Evolutionary conservation across 345 rosid species (phyloP), one percentile per base, ranked within the genome.

Genomic region (Diplotaxis tenuifolia): DNA sequence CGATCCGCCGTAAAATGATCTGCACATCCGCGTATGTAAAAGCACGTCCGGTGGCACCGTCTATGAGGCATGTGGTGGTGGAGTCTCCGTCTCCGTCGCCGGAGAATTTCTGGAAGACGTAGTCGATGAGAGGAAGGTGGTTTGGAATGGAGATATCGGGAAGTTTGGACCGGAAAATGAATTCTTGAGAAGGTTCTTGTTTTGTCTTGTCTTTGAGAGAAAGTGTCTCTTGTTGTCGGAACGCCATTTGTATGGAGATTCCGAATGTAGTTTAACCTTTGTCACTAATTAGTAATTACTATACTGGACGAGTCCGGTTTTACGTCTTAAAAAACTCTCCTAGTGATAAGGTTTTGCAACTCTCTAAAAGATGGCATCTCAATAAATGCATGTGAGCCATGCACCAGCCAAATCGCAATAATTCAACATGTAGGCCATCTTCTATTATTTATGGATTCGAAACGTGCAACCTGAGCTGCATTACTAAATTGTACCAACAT

Each of bases 161-260:
- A 29, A 29, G 32, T 29, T 29, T 29, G 32, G 32, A 29, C 7
- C 32, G 32, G 32, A 29, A 29, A 29, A 29, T 29, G 32, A 29
- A 29, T 2, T 29, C 32, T 4, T 29, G 32, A 6, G 6, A 29
- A 29, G 32, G 32, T 29, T 40, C 49, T 40, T 47, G 54, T 15
- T 65, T 71, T 57, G 7, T 67, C 42, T 61, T 12, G 14, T 63
- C 64, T 56, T 62, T 64, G 32, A 32, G 62, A 64, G 59, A 27
- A 68, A 27, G 67, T 4, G 63, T 50, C 71, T 55, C 5, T 25
- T 66, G 68, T 59, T 71, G 72, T 71, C 72, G 76, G 64, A 71
- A 68, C 68, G 54, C 73, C 80, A 77, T 77, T 77, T 71, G 76
- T 66, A 73, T 65, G 76, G 22, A 25, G 11, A 22, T n/a, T 40